Base-by-base conservation (phyloP, 2,329 filamentous ascomycete species). In the Chalaropsis thielavioides region DNA sequence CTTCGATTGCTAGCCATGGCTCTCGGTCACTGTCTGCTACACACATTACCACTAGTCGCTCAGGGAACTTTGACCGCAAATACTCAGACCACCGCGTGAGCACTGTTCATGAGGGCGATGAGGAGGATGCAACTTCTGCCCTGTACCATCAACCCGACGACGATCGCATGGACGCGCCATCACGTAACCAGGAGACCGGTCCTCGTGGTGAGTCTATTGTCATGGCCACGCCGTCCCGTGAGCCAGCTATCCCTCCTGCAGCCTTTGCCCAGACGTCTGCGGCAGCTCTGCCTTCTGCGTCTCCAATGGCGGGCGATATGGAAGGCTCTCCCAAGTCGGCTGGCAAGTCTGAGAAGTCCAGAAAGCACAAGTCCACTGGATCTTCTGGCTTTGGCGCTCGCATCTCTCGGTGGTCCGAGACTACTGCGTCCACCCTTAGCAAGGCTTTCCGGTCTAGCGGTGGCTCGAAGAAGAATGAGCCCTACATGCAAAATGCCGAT, bases 321-420 rank as follows among this genome's bases (percentile, higher is more conserved):
- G 91, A 95, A 68, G 89, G 91, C 68, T 95, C 90, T 0, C 89
- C 90, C 11, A 72, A 72, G 49, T 67, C 65, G 7, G 27, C 58
- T 17, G 46, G 62, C 38, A 80, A 80, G 69, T 85, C 83, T 0
- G 87, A 90, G 5, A 90, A 89, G 75, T 82, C 83, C 68, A 89
- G 88, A 74, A 96, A 95, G 77, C 89, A 95, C 77, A 95, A 95
- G 74, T 92, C 90, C 0, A 88, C 83, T 72, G 85, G 85, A 66
- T 94, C 90, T 0, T 90, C 89, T 0, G 79, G 82, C 62, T 85
- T 84, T 79, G 88, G 95, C 68, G 91, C 92, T 27, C 96, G 95
- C 77, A 92, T 96, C 68, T 97, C 94, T 5, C 84, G 94, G 54
- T 99, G 94, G 94, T 97, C 92, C 0, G 94, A 95, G 76, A 97